phyloP scores from a whole-genome alignment of 2,329 filamentous ascomycete species.

The Trichoderma breve region DNA sequence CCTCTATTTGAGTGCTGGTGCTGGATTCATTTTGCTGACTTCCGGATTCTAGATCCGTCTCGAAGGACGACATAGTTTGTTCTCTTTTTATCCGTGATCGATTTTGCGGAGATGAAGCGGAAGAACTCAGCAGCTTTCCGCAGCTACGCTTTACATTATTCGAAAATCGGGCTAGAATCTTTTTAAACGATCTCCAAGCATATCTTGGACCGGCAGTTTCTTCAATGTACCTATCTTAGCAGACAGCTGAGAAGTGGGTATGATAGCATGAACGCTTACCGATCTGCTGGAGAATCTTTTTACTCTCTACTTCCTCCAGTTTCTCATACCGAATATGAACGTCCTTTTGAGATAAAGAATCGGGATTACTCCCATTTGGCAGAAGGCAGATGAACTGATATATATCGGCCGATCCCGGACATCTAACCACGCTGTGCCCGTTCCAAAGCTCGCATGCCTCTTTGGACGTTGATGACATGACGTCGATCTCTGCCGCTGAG shows the following conservation, averaged over 20 bases:
- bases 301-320: background rate
- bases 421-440: slow-evolving; percentile 35
- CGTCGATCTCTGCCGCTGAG: slow-evolving; percentile 40
- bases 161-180: background rate
- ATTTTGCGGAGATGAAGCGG: background rate
- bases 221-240: background rate
- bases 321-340: background rate
- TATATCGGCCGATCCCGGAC: slow-evolving; percentile 21
- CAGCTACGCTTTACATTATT: background rate
- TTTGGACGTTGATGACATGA: slow-evolving; percentile 46
- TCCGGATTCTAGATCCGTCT: background rate
- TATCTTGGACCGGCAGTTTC: background rate
- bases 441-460: slow-evolving; percentile 47
- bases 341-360: background rate
- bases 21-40: background rate
- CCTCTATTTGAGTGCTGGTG: background rate
- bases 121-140: background rate
- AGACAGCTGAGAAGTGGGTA: background rate
- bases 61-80: background rate
- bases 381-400: slow-evolving; percentile 24
- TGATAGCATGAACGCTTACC: background rate
- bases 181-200: background rate
- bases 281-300: background rate
- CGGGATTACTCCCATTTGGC: background rate
- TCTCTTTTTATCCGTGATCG: background rate